Base-by-base conservation (phyloP, 1,284 basidiomycete species). In the Moesziomyces antarcticus region DNA sequence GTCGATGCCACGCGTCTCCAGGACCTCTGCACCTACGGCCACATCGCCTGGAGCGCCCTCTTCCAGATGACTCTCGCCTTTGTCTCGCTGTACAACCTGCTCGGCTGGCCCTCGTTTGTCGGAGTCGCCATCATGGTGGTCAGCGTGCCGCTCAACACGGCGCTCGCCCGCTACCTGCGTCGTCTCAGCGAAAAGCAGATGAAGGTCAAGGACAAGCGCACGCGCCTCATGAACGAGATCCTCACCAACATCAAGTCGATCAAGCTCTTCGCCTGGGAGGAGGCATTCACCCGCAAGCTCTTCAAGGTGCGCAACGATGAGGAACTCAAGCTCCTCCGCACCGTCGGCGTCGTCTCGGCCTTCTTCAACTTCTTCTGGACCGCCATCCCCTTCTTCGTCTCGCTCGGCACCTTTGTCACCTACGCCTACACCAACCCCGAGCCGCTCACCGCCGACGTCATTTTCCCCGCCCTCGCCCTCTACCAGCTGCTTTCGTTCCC, bases 1-100 rank as follows among this genome's bases (percentile, higher is more conserved):
- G 94, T 94, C 0, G 95, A 97, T 84, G 90, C 93, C 18, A 91
- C 90, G 5, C 89, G 94, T 30, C 92, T 97, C 79, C 94, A 97
- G 82, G 97, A 94, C 79, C 91, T 91, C 72, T 89, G 89, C 56
- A 91, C 91, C 5, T 94, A 91, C 86, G 92, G 93, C 59, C 86
- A 86, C 70, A 89, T 93, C 86, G 86, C 88, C 14, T 93, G 92
- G 89, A 87, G 91, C 0, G 89, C 91, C 1, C 91, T 91, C 0
- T 68, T 82, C 59, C 79, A 82, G 57, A 80, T 82, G 58, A 85
- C 57, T 76, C 50, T 82, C 14, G 81, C 81, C 82, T 45, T 86
- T 89, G 87, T 87, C 90, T 67, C 85, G 86, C 44, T 89, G 92
- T 61, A 93, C 91, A 83, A 87, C 92, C 40, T 85, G 89, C 84